Base-by-base conservation (phyloP, 2,329 filamentous ascomycete genomes). In the Alternaria sp. region DNA sequence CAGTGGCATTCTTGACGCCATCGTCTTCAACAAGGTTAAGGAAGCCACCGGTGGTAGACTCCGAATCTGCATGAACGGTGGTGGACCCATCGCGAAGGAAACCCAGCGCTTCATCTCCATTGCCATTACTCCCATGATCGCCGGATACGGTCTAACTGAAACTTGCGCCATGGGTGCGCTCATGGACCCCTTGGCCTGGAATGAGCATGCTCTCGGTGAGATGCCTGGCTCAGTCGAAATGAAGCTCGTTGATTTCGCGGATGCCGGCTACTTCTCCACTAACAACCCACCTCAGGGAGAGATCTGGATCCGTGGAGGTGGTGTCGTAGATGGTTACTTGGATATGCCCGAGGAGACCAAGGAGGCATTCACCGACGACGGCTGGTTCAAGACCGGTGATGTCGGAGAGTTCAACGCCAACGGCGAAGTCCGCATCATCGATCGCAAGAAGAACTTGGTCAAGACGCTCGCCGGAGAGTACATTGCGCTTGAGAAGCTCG, bases 361-460 rank as follows among this genome's bases (percentile, higher is more conserved):
- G 71, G 90, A 90, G 74, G 84, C 90, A 5, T 85, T 94, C 63
- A 93, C 91, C 1, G 78, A 87, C 3, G 95, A 97, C 71, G 92
- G 92, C 49, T 98, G 95, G 95, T 98, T 98, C 86, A 94, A 90
- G 85, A 96, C 93, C 14, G 94, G 94, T 61, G 94, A 98, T 72
- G 95, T 98, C 76, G 94, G 94, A 71, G 91, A 97, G 76, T 95
- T 94, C 71, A 89, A 94, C 77, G 75, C 81, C 42, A 84, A 89
- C 61, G 94, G 94, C 41, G 91, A 96, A 76, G 80, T 98, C 66
- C 86, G 84, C 69, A 89, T 98, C 76, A 93, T 98, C 73, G 94
- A 98, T 78, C 92, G 94, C 69, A 93, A 97, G 87, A 98, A 98
- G 88, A 98, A 98, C 80, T 83, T 98, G 55, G 91, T 98, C 79